Base-by-base conservation (phyloP, 495 filamentous ascomycete species). In the Pyronema domesticum region DNA sequence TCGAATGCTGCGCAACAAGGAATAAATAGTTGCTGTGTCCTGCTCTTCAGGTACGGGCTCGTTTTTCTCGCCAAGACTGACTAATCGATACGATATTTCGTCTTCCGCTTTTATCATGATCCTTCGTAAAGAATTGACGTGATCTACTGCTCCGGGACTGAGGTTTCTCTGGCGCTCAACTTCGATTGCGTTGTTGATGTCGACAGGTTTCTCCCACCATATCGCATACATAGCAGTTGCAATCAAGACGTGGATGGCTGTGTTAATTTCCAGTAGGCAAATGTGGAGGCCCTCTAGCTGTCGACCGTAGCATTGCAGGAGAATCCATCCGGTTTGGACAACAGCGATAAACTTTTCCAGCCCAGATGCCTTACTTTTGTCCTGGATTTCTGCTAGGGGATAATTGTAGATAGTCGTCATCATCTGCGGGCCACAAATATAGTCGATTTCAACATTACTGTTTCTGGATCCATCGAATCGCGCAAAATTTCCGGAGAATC, bases 301-400 rank as follows among this genome's bases (percentile, higher is more conserved):
- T 19, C 71, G 46, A 9, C 55, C 64, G 36, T 70, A 55, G 57
- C 57, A 59, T 15, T 70, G 68, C 1, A 68, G 3, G 0, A 65
- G 10, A 17, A 72, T 52, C 68, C 68, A 72, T 0, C 17, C n/a
- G 7, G 63, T 65, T 46, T 71, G 68, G 35, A 70, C 46, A 18
- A 58, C 58, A 1, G 67, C 60, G 7, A 69, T 42, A 0, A 53
- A 35, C 43, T 68, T 68, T 13, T 61, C 60, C 3, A 70, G 17
- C 9, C 42, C 23, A 55, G 66, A 55, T 4, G 64, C 67, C 54
- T 71, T 69, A 54, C 61, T 67, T 48, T 64, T 59, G 57, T 67
- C 62, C 8, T 8, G 2, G 17, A 51, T 51, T n/a, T 8, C 37
- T 8, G 37, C 37, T 40, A n/a, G n/a, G 8, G 37, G 37, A 40